A percentile compares a stretch with the other conserved stretches of the same genome.
These are phyloP conservation scores for Lachnellula willkommii DNA, from an alignment of 2,329 filamentous ascomycete genomes.

Conservation along the genomic window DNA sequence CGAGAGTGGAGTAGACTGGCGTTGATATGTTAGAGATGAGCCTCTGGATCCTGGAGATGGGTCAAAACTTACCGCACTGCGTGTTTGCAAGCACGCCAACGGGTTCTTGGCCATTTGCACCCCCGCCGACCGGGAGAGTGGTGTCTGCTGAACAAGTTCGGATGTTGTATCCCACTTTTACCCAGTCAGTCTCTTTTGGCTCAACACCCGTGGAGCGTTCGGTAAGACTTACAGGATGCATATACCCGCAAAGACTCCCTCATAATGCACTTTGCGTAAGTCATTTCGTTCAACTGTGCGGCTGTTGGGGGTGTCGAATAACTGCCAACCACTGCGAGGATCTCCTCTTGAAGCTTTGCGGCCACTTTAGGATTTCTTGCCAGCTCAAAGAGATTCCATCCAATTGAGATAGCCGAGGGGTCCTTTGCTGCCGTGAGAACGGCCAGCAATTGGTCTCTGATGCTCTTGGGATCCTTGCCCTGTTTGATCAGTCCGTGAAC, in stretches of 20 bases:
- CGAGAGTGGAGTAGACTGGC: conserved; percentile 16
- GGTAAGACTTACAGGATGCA: not conserved
- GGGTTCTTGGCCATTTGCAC: conserved; percentile 20
- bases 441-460: not conserved
- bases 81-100: conserved; percentile 19
- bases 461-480: not conserved
- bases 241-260: not conserved
- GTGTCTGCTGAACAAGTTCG: conserved; percentile 41
- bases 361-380: not conserved
- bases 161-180: conserved; percentile 34
- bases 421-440: not conserved
- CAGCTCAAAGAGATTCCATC: not conserved
- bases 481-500: not conserved
- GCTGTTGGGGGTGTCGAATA: not conserved
- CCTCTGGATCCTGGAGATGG: not conserved
- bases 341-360: not conserved
- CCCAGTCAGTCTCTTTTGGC: not conserved
- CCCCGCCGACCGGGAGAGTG: conserved; percentile 27
- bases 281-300: conserved; percentile 2
- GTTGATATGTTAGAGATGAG: not conserved
- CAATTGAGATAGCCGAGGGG: not conserved
- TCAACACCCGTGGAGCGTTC: not conserved
- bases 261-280: conserved; percentile 1
- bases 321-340: not conserved
- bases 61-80: conserved; percentile 5